phyloP scores from a whole-genome alignment of 78 protist genomes.

The Dictyostelium brefeldianum region DNA sequence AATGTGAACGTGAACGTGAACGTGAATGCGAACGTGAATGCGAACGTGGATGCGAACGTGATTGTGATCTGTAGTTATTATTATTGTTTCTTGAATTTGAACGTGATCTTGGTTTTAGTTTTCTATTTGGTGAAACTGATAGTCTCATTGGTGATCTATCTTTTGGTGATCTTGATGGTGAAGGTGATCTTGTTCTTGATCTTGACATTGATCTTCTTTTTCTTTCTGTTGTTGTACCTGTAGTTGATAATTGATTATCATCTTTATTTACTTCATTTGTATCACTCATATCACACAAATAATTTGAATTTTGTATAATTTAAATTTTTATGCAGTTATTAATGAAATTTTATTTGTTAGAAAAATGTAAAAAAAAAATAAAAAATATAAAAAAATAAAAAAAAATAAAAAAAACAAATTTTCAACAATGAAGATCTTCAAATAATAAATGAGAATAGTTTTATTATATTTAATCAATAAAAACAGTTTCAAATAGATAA shows the following conservation, averaged over 20 bases:
- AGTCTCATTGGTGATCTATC: slow-evolving; percentile 17
- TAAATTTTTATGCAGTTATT: no score
- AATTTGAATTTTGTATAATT: no score
- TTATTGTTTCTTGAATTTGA: neutral
- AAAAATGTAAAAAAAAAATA: no score
- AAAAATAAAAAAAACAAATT: no score
- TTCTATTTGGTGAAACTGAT: slow-evolving; percentile 24
- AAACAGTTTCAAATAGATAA: no score
- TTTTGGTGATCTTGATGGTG: neutral
- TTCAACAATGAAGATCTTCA: no score
- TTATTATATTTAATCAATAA: no score
- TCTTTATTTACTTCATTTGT: neutral
- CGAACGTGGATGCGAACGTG: neutral
- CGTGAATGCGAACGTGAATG: slow-evolving; percentile 3
- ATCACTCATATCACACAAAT: neutral
- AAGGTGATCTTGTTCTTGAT: neutral
- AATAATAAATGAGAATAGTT: no score
- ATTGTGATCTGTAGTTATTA: slow-evolving; percentile 38
- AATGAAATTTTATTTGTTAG: no score
- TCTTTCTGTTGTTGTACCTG: no score
- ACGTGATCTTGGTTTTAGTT: slow-evolving; percentile 39
- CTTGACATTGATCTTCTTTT: neutral
- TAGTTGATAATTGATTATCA: neutral
- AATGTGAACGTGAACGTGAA: slow-evolving; percentile 12
- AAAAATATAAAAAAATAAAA: no score